Evolutionary conservation across 192 early-diverging fungal genomes (phyloP), one percentile per base, ranked within the genome.

Genomic region (Podila verticillata): DNA sequence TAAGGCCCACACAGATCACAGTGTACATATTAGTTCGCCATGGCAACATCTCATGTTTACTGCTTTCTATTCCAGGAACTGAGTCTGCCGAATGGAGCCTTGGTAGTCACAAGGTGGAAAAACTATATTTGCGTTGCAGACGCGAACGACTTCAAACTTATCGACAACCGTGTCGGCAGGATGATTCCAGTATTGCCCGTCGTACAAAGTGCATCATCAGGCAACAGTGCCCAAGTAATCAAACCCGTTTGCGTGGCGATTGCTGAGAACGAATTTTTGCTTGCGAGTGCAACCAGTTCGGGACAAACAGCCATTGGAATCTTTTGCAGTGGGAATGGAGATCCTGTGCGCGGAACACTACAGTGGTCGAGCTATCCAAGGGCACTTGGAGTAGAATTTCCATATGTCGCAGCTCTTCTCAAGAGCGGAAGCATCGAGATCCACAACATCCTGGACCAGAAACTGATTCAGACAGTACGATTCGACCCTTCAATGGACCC

Each of bases 401-500:
- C 95, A 1, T 95, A 94, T 51, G 88, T 91, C 2, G 83, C 90
- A 0, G 89, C 94, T 0, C 81, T 96, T 4, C 81, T 96, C 24
- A 68, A 83, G 20, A 93, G 90, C 68, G 86, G 91, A 22, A 82
- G 83, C 0, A 81, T 96, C n/a, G 89, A 95, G 75, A 74, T 96
- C 20, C 95, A 96, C 81, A 92, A 93, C 70, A 72, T 94, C 13
- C 47, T 89, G 60, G 89, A 89, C 48, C 94, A 94, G 65, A 72
- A 86, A 31, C 79, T 83, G 8, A 73, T 95, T 8, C 90, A 93
- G 61, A 85, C 81, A 1, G 63, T 89, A n/a, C 48, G 66, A 7
- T 49, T 89, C 6, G 63, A 84, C 5, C 61, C 85, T 8, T 65
- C 63, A 2, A 47, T 82, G 22, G 89, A 88, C 57, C 20, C 87